Percentiles rank a stretch among this genome's conserved stretches.
Evolutionary conservation across 768 basidiomycete species (phyloP).

Genomic region (Hypholoma sublateritium): DNA sequence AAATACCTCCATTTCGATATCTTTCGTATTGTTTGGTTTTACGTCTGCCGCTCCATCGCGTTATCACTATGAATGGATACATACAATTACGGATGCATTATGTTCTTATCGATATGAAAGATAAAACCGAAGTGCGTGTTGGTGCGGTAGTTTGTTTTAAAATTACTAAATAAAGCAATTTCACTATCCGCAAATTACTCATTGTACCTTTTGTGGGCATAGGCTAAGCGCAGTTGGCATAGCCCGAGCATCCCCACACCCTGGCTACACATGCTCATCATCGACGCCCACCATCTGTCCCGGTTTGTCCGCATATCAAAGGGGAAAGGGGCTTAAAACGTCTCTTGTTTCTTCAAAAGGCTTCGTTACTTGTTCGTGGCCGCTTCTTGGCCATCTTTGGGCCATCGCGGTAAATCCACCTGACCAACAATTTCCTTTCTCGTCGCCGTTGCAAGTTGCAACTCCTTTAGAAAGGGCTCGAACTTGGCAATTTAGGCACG

Average conservation of each 20-base stretch:
- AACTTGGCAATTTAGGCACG: constrained; percentile 2
- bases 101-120: constrained; percentile 2
- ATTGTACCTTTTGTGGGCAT: neutral
- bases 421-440: constrained; percentile 16
- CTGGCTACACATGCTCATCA: neutral
- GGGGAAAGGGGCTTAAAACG: neutral
- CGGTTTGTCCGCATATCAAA: constrained; percentile 5
- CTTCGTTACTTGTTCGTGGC: constrained; percentile 1
- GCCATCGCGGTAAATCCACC: constrained; percentile 2
- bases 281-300: neutral
- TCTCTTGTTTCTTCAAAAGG: constrained; percentile 5
- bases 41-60: neutral
- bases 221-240: neutral
- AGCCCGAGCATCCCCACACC: neutral
- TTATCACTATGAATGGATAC: neutral
- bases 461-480: neutral
- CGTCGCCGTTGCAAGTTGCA: neutral
- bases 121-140: neutral
- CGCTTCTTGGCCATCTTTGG: neutral
- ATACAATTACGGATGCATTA: neutral
- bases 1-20: neutral
- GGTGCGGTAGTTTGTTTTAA: neutral
- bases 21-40: neutral
- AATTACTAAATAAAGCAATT: constrained; percentile 21
- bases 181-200: neutral